Evolutionary conservation across 495 filamentous ascomycete species (phyloP).

Genomic region (Penicillium canescens): DNA sequence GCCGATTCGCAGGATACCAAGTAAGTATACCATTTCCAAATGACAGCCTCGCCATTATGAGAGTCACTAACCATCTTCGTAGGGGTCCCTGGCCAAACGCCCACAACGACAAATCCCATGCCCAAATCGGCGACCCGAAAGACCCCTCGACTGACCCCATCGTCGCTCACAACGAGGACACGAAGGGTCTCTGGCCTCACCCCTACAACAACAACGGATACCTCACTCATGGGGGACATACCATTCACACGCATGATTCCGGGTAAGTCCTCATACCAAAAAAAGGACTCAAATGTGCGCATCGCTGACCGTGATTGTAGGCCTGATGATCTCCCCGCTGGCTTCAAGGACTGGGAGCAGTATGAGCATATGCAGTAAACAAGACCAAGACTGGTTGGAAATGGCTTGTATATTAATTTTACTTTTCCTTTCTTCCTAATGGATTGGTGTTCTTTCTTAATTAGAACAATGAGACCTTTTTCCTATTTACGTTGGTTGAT

Average conservation of each 20-base stretch:
- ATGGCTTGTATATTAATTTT: too few relatives aligned
- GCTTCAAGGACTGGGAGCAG: neutral
- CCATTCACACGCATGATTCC: too few relatives aligned
- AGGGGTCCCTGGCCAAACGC: neutral
- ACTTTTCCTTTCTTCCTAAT: too few relatives aligned
- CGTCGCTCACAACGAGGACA: neutral
- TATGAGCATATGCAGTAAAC: neutral
- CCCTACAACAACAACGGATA: neutral
- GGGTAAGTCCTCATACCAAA: neutral
- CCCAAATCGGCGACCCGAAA: neutral
- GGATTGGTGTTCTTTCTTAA: too few relatives aligned
- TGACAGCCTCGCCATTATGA: too few relatives aligned
- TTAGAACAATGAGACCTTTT: too few relatives aligned
- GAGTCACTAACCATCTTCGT: too few relatives aligned
- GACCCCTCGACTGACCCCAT: neutral
- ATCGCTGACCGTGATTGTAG: neutral
- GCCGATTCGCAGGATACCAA: too few relatives aligned
- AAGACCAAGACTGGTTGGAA: neutral
- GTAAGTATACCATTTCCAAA: too few relatives aligned
- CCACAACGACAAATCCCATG: neutral
- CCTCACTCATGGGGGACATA: neutral
- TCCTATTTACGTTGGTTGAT: too few relatives aligned
- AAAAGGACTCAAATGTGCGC: conserved; percentile 1
- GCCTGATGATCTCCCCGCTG: neutral
- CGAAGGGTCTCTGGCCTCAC: neutral